Evolutionary conservation across 345 rosid genomes (phyloP).

Genomic region (Physaria fendleri): DNA sequence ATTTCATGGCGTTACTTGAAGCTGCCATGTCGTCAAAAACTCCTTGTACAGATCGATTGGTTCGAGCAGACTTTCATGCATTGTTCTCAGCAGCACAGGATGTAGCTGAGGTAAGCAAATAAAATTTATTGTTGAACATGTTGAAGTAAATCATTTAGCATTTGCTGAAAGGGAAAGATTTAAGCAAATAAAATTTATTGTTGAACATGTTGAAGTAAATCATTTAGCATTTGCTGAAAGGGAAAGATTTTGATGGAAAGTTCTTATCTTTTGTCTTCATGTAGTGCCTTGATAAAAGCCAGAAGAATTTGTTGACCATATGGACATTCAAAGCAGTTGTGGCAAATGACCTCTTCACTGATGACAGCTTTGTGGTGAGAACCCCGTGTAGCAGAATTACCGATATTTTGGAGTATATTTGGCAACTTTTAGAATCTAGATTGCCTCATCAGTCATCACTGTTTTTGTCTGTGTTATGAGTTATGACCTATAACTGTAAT

Average conservation of each 20-base stretch:
- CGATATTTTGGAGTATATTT: neutral
- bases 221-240: neutral
- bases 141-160: neutral
- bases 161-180: neutral
- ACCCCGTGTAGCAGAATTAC: neutral
- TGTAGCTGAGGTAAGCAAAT: conserved; percentile 48
- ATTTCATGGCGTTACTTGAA: conserved; percentile 73
- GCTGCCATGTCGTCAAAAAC: conserved; percentile 72
- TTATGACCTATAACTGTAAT: neutral
- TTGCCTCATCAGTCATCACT: neutral
- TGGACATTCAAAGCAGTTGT: conserved; percentile 81
- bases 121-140: neutral
- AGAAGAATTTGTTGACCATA: conserved; percentile 54
- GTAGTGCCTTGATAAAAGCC: conserved; percentile 65
- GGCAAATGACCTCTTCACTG: conserved; percentile 87
- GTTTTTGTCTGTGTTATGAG: no score
- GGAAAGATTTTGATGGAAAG: conserved; percentile 8
- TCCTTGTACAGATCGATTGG: conserved; percentile 71
- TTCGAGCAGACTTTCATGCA: conserved; percentile 66
- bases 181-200: conserved; percentile 20
- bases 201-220: neutral
- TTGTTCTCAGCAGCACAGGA: conserved; percentile 85
- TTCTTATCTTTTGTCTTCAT: conserved; percentile 16
- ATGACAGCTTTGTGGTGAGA: conserved; percentile 94
- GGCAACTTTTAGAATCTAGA: neutral